Percentiles rank a stretch among this genome's conserved stretches.
Evolutionary conservation across 352 stramenopile genomes (phyloP).

Genomic region (Globisporangium lucens): DNA sequence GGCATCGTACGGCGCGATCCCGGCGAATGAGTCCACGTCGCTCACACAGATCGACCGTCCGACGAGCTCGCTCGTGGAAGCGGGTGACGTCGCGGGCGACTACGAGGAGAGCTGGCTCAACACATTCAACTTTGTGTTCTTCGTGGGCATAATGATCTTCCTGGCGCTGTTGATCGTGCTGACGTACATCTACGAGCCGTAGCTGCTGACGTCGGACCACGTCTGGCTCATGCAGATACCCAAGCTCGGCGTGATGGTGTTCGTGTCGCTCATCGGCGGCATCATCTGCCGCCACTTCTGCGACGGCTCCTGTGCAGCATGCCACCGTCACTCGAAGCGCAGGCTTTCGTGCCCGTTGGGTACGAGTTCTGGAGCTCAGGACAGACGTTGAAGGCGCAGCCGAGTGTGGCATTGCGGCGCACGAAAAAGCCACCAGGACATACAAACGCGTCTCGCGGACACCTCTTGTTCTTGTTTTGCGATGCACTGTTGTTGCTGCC

Average conservation of each 20-base stretch:
- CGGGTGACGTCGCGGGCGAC: slow-evolving; percentile 59
- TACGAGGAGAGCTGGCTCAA: slow-evolving; percentile 46
- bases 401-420: slow-evolving; percentile 6
- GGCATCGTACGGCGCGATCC: slow-evolving; percentile 38
- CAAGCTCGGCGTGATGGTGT: slow-evolving; percentile 73
- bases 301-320: slow-evolving; percentile 21
- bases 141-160: slow-evolving; percentile 56
- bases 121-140: slow-evolving; percentile 64
- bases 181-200: slow-evolving; percentile 56
- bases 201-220: slow-evolving; percentile 37
- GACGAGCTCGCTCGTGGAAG: slow-evolving; percentile 59
- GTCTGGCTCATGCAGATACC: slow-evolving; percentile 76
- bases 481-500: neutral
- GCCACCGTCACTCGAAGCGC: neutral
- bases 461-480: neutral
- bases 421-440: slow-evolving; percentile 12
- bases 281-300: slow-evolving; percentile 73
- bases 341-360: neutral
- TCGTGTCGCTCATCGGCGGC: slow-evolving; percentile 60
- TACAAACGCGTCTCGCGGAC: slow-evolving; percentile 11
- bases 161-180: slow-evolving; percentile 46
- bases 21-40: slow-evolving; percentile 24
- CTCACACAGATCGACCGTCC: slow-evolving; percentile 33
- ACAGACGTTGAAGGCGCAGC: slow-evolving; percentile 11
- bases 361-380: neutral